A percentile compares a stretch with the other conserved stretches of the same genome.
Conservation (phyloP, 1,284 basidiomycete genomes). For the Rhodotorula sp. region DNA sequence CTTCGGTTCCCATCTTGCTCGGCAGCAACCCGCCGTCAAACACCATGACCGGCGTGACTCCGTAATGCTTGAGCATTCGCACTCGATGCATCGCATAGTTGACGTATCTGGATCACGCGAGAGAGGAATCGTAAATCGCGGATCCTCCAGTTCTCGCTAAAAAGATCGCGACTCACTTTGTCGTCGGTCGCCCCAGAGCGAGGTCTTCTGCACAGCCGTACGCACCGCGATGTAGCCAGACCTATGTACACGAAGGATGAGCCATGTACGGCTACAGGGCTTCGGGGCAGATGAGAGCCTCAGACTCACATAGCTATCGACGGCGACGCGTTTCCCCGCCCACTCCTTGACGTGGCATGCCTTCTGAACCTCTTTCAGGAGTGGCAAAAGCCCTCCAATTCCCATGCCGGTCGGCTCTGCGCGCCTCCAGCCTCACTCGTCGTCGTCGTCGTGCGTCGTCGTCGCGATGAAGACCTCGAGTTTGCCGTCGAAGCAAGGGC, state of each 20-base stretch:
- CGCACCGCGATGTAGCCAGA: constrained; percentile 95
- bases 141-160: no score
- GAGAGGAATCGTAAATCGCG: no score
- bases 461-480: neutral
- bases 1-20: constrained; percentile 88
- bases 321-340: constrained; percentile 49
- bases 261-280: neutral
- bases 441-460: neutral
- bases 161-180: constrained; percentile 58
- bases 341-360: constrained; percentile 76
- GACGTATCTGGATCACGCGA: constrained; percentile 66
- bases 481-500: no score
- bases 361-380: constrained; percentile 85
- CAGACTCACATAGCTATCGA: constrained; percentile 37
- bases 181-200: constrained; percentile 76
- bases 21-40: constrained; percentile 96
- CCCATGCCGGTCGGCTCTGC: constrained; percentile 10
- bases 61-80: constrained; percentile 76
- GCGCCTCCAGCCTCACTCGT: no score
- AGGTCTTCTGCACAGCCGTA: constrained; percentile 89
- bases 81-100: constrained; percentile 93
- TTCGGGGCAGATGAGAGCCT: constrained; percentile 6
- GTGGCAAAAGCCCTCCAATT: constrained; percentile 83
- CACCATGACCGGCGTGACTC: constrained; percentile 85
- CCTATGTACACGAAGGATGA: constrained; percentile 65